These are phyloP conservation scores for Verbena officinalis DNA, from an alignment of 257 asterid species.

Conservation along the genomic window DNA sequence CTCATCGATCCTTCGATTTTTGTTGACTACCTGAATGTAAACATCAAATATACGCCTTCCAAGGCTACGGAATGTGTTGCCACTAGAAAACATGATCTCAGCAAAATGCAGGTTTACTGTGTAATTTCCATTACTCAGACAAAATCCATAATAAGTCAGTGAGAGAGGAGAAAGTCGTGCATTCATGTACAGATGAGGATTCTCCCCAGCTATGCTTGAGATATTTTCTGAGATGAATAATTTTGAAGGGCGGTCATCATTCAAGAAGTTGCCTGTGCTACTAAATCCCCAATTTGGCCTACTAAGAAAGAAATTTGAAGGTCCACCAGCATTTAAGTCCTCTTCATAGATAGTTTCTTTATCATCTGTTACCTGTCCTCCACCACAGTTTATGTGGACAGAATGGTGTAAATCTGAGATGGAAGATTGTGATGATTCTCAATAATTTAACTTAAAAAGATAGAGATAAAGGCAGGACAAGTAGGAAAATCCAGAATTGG, in stretches of 20 bases:
- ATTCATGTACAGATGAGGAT: slow-evolving; percentile 42
- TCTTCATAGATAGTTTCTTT: slow-evolving; percentile 36
- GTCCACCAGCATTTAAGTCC: slow-evolving; percentile 43
- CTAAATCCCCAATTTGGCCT: slow-evolving; percentile 58
- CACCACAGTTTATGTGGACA: slow-evolving; percentile 74
- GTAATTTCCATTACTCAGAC: slow-evolving; percentile 63
- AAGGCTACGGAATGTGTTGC: slow-evolving; percentile 51
- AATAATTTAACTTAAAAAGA: no score
- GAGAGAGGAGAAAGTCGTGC: slow-evolving; percentile 60
- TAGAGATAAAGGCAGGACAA: background rate
- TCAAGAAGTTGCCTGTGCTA: slow-evolving; percentile 67
- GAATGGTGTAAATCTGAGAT: slow-evolving; percentile 37
- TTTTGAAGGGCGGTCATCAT: slow-evolving; percentile 34
- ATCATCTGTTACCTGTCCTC: slow-evolving; percentile 35
- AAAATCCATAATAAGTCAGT: slow-evolving; percentile 57
- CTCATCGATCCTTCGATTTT: background rate
- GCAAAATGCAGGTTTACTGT: slow-evolving; percentile 78
- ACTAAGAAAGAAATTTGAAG: slow-evolving; percentile 40
- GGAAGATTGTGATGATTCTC: background rate
- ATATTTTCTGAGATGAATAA: slow-evolving; percentile 28
- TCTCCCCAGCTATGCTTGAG: slow-evolving; percentile 41
- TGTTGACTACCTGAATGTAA: slow-evolving; percentile 59
- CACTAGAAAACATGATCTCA: slow-evolving; percentile 64
- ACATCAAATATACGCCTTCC: slow-evolving; percentile 79
- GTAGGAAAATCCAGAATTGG: no score